A percentile compares a stretch with the other conserved stretches of the same genome.
phyloP scores from a whole-genome alignment of 163 green algal species.

The Prototheca wickerhamii region DNA sequence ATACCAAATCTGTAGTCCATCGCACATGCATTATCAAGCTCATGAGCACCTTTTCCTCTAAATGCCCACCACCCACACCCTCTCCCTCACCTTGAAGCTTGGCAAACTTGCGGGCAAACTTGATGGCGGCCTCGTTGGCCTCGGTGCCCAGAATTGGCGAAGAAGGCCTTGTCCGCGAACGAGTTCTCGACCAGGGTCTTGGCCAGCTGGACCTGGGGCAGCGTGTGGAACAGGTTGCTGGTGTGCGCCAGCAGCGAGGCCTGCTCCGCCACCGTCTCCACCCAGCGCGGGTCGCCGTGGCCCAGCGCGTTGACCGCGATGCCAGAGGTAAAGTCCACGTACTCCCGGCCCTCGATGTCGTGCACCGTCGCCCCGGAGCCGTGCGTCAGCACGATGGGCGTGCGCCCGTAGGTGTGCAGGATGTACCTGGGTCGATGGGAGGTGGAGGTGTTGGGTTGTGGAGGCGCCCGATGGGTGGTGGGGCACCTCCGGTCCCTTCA shows the following conservation, averaged over 20 bases:
- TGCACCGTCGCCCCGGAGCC: constrained; percentile 64
- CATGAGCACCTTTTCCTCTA: background rate
- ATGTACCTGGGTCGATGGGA: constrained; percentile 43
- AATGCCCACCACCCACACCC: background rate
- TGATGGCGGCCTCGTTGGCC: constrained; percentile 98
- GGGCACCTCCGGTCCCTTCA: background rate
- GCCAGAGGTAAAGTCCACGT: constrained; percentile 91
- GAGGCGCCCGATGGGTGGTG: background rate
- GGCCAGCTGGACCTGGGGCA: constrained; percentile 78
- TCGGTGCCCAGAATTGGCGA: constrained; percentile 95
- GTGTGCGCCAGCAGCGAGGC: constrained; percentile 75
- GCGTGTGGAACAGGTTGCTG: constrained; percentile 95
- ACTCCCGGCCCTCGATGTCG: constrained; percentile 74
- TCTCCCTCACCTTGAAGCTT: constrained; percentile 37
- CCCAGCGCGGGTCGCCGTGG: constrained; percentile 75
- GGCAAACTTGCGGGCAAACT: constrained; percentile 94
- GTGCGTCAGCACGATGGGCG: constrained; percentile 64
- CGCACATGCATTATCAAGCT: background rate
- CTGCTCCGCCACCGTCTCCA: constrained; percentile 74
- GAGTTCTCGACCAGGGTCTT: constrained; percentile 73
- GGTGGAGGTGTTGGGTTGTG: too few species aligned
- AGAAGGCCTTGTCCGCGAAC: constrained; percentile 94
- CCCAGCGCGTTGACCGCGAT: constrained; percentile 97
- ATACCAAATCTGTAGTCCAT: background rate
- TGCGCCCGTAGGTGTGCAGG: constrained; percentile 74